Evolutionary conservation across 352 stramenopile species (phyloP), one percentile per base, ranked within the genome.

Genomic region (Globisporangium carolinianum): DNA sequence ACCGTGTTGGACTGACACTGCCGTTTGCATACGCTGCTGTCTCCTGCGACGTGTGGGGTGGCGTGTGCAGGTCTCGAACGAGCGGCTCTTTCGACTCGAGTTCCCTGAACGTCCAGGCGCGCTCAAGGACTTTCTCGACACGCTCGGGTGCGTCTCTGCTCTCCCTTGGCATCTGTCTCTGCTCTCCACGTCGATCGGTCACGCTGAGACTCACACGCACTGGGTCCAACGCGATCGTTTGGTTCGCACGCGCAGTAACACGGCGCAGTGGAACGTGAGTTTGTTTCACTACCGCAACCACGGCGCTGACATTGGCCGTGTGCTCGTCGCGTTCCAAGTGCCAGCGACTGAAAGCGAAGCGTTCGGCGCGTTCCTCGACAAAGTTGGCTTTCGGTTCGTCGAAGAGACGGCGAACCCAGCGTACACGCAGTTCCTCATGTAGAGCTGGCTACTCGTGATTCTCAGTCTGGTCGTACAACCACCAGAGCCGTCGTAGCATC

Each of bases 271-370:
- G 92, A 99, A 99, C 70, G 86, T 99, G 50, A 98, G 90, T 62
- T 80, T 99, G 9, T 99, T 99, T 72, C 97, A 99, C 72, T 99
- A 99, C 66, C 82, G 97, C 59, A 99, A 99, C 72, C 96, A 99
- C 66, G 97, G 96, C 55, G 95, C 97, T 66, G 96, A 99, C 65
- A 98, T 99, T 69, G 97, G 97, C 41, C 84, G 96, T 47, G 96
- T 99, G 35, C 73, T 99, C 7, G 96, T 99, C 0, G 97, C 92
- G 5, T 95, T 99, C 67, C 95, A 98, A 69, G 95, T 98, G 11
- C 72, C 80, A 5, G 57, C 69, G 0, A 57, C 53, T 7, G 75
- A 93, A n/a, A 66, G 86, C 38, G 69, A 53, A 3, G 65, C 70
- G 6, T 95, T 95, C 60, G 38, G 64, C 7, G 55, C 65, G 35